Conservation (phyloP, 257 asterid genomes). For the Ligustrum vulgare region DNA sequence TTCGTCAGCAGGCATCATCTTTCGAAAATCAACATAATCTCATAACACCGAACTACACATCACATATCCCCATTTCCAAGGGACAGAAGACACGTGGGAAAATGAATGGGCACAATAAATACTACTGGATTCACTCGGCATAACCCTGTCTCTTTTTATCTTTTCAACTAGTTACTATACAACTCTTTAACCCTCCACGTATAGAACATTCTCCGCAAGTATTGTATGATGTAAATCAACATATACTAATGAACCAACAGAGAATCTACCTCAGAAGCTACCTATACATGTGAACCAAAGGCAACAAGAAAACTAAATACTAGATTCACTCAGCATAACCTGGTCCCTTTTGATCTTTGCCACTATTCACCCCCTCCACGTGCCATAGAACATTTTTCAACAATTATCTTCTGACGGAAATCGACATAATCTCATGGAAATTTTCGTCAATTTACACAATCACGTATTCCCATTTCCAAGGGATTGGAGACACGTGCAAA, state of each 20-base stretch:
- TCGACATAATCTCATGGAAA: slow-evolving; percentile 10
- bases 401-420: background rate
- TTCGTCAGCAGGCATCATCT: background rate
- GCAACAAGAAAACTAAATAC: too few relatives aligned
- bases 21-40: background rate
- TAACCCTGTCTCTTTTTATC: too few relatives aligned
- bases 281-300: background rate
- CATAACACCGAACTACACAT: slow-evolving; percentile 13
- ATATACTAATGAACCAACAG: too few relatives aligned
- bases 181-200: background rate
- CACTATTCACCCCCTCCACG: slow-evolving; percentile 16
- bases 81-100: background rate
- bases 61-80: slow-evolving; percentile 1
- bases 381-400: background rate
- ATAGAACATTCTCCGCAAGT: background rate
- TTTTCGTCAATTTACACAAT: slow-evolving; percentile 10
- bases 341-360: slow-evolving; percentile 10
- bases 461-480: background rate
- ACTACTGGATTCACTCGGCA: too few relatives aligned
- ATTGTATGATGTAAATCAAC: background rate
- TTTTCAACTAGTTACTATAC: too few relatives aligned
- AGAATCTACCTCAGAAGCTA: background rate
- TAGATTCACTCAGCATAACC: slow-evolving; percentile 10
- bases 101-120: background rate
- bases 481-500: slow-evolving; percentile 6